phyloP scores from a whole-genome alignment of 2,329 filamentous ascomycete genomes.

The Sclerotinia glacialis region DNA sequence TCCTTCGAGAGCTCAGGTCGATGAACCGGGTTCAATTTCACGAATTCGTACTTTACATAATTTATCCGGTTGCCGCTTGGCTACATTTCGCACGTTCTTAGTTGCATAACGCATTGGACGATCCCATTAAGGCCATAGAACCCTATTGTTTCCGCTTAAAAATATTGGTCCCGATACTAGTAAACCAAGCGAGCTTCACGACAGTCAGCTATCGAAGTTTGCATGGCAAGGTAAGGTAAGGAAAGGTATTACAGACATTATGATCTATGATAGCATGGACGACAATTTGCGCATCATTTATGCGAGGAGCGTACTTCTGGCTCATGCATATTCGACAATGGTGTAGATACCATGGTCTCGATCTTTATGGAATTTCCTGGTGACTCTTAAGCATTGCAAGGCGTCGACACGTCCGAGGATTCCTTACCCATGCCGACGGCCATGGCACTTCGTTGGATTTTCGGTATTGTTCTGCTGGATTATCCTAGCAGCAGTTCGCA shows the following conservation, averaged over 20 bases:
- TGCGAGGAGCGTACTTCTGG: not conserved
- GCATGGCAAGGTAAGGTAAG: conserved; percentile 1
- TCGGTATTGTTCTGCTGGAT: conserved; percentile 47
- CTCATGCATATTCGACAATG: not conserved
- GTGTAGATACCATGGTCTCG: not conserved
- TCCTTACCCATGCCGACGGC: conserved; percentile 28
- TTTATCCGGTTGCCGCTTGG: conserved; percentile 11
- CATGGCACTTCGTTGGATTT: conserved; percentile 49
- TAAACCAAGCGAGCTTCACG: not conserved
- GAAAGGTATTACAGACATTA: no score
- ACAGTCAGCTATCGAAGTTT: not conserved
- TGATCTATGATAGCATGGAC: conserved; percentile 2
- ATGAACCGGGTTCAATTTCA: not conserved
- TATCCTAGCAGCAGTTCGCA: conserved; percentile 46
- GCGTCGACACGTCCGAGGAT: no score
- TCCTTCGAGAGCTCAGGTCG: not conserved
- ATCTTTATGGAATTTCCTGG: not conserved
- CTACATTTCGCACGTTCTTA: conserved; percentile 4
- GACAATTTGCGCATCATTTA: conserved; percentile 2
- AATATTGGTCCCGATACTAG: not conserved
- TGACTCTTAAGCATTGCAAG: no score
- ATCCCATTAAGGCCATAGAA: not conserved
- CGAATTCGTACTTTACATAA: no score
- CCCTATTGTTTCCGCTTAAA: not conserved
- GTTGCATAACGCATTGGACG: not conserved